These are phyloP conservation scores for Aspergillus hortae DNA, from an alignment of 2,329 filamentous ascomycete genomes.

Conservation along the genomic window DNA sequence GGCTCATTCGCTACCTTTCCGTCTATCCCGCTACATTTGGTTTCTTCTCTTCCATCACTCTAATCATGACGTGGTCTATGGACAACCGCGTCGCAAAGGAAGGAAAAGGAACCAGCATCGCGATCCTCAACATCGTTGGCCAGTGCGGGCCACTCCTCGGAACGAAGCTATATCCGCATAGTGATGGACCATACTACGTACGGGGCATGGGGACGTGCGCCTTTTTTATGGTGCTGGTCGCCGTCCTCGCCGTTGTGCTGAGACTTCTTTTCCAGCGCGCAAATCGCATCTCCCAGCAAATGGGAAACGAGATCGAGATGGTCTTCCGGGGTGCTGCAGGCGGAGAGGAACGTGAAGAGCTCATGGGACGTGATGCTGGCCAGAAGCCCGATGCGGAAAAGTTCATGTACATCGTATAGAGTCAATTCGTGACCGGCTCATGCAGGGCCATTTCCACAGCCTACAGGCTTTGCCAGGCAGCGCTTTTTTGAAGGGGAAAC, in stretches of 20 bases:
- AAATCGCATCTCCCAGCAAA: constrained; percentile 38
- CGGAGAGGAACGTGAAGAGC: constrained; percentile 26
- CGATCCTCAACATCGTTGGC: constrained; percentile 75
- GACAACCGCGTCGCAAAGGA: constrained; percentile 74
- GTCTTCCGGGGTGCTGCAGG: not conserved
- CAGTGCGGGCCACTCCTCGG: constrained; percentile 74
- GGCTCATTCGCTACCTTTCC: constrained; percentile 61
- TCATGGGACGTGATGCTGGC: constrained; percentile 21
- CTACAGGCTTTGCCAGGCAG: too few relatives aligned
- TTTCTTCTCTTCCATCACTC: constrained; percentile 79
- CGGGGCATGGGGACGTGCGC: constrained; percentile 62
- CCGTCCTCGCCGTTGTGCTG: constrained; percentile 52
- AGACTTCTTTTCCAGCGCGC: constrained; percentile 51
- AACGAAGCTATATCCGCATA: constrained; percentile 59
- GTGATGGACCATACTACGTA: constrained; percentile 60
- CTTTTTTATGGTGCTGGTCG: constrained; percentile 60
- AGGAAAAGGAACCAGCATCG: constrained; percentile 71
- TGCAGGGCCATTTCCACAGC: too few relatives aligned
- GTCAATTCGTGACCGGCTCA: too few relatives aligned
- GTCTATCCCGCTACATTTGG: constrained; percentile 76
- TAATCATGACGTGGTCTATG: constrained; percentile 83
- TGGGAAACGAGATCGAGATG: constrained; percentile 11
- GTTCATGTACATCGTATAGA: constrained; percentile 26
- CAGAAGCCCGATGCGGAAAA: constrained; percentile 15
- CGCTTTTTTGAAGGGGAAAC: too few relatives aligned